These are phyloP conservation scores for Podaxis pistillaris DNA, from an alignment of 768 basidiomycete genomes.

Conservation along the genomic window DNA sequence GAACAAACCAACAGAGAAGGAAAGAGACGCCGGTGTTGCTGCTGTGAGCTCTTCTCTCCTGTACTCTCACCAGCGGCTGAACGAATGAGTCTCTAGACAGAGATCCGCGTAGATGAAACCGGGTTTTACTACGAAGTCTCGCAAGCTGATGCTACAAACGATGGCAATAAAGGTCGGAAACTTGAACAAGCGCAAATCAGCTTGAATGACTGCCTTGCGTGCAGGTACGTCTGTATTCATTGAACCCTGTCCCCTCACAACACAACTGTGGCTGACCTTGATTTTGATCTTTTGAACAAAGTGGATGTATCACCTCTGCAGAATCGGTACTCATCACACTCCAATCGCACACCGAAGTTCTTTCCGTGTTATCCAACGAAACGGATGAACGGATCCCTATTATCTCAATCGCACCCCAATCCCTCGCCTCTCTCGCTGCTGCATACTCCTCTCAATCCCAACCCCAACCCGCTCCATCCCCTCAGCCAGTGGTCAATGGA, in stretches of 20 bases:
- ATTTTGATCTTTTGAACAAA: slow-evolving; percentile 25
- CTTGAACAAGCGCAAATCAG: slow-evolving; percentile 94
- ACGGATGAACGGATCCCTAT: slow-evolving; percentile 54
- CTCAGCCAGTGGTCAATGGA: not conserved
- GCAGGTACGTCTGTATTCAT: slow-evolving; percentile 65
- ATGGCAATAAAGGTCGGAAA: slow-evolving; percentile 43
- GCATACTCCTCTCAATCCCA: slow-evolving; percentile 21
- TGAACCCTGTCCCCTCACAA: too few species aligned
- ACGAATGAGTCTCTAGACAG: slow-evolving; percentile 55
- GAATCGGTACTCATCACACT: slow-evolving; percentile 96
- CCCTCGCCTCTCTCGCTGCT: slow-evolving; percentile 19
- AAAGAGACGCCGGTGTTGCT: slow-evolving; percentile 33
- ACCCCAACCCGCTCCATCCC: slow-evolving; percentile 15
- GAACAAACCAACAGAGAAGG: slow-evolving; percentile 28
- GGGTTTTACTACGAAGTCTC: slow-evolving; percentile 89
- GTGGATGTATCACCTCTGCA: slow-evolving; percentile 98
- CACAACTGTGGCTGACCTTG: not conserved
- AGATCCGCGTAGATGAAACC: slow-evolving; percentile 83
- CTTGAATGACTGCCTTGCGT: slow-evolving; percentile 96
- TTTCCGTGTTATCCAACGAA: slow-evolving; percentile 70
- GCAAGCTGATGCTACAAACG: slow-evolving; percentile 1
- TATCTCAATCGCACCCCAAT: slow-evolving; percentile 61
- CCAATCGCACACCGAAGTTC: slow-evolving; percentile 92
- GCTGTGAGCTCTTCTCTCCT: slow-evolving; percentile 26
- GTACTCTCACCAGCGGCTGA: not conserved